phyloP scores from a whole-genome alignment of 352 stramenopile genomes.

The Phytophthora capsici region DNA sequence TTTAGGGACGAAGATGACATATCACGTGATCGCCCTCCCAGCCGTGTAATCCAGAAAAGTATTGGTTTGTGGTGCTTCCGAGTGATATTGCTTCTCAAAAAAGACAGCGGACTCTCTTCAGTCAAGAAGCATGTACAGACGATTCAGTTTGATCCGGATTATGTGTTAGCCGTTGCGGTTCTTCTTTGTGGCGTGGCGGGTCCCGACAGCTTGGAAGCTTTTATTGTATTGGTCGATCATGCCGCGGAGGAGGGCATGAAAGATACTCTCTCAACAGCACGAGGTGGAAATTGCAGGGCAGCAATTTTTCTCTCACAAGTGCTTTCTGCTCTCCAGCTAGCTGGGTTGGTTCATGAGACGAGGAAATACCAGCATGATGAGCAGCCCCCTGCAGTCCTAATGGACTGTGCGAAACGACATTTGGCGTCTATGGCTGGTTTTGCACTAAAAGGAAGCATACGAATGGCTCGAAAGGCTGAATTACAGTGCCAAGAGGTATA shows the following conservation, averaged over 20 bases:
- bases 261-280: constrained; percentile 27
- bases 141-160: constrained; percentile 71
- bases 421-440: constrained; percentile 31
- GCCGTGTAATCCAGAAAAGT: constrained; percentile 37
- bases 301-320: constrained; percentile 65
- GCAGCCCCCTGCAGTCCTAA: constrained; percentile 49
- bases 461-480: constrained; percentile 43
- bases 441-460: constrained; percentile 26
- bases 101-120: constrained; percentile 68
- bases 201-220: constrained; percentile 60
- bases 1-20: constrained; percentile 37
- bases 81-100: constrained; percentile 78
- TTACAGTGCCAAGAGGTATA: constrained; percentile 67
- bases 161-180: constrained; percentile 62
- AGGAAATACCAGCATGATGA: constrained; percentile 63
- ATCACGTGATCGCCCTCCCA: constrained; percentile 32
- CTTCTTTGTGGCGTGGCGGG: constrained; percentile 67
- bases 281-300: constrained; percentile 33
- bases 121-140: constrained; percentile 52
- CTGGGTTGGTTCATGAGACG: constrained; percentile 58
- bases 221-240: constrained; percentile 62
- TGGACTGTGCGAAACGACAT: constrained; percentile 51
- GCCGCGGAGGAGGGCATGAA: constrained; percentile 50
- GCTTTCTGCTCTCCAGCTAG: constrained; percentile 49
- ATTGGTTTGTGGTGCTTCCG: constrained; percentile 78